These are phyloP conservation scores for Pseudotulostoma volvatum DNA, from an alignment of 495 filamentous ascomycete species.

Conservation along the genomic window DNA sequence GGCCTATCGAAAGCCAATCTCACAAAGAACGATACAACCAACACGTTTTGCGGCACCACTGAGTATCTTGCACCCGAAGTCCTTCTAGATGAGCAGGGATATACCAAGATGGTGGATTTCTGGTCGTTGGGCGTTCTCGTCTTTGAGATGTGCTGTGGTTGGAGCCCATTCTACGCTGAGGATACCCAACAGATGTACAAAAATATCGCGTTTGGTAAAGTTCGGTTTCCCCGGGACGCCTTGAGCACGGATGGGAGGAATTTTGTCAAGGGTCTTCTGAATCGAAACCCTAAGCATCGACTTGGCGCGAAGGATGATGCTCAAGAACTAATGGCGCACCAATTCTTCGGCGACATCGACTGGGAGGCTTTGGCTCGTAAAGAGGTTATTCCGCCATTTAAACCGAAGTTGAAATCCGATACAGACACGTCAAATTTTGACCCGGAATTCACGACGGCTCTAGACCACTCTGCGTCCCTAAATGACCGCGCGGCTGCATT, in stretches of 20 bases:
- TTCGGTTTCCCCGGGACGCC: conserved; percentile 88
- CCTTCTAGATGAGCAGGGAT: conserved; percentile 87
- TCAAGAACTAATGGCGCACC: conserved; percentile 83
- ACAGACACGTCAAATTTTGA: conserved; percentile 97
- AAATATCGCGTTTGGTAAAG: conserved; percentile 98
- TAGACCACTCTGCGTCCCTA: conserved; percentile 66
- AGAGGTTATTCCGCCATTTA: conserved; percentile 91
- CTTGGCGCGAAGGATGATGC: conserved; percentile 83
- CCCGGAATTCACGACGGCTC: conserved; percentile 91
- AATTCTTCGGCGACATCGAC: conserved; percentile 88
- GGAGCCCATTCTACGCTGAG: conserved; percentile 97
- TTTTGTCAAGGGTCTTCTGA: conserved; percentile 93
- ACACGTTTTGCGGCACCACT: conserved; percentile 96
- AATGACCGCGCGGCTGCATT: conserved; percentile 73
- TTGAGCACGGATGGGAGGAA: conserved; percentile 86
- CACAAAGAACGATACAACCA: conserved; percentile 89
- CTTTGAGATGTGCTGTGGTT: conserved; percentile 99
- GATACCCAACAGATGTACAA: conserved; percentile 99
- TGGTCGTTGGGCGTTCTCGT: conserved; percentile 97
- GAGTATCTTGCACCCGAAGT: conserved; percentile 96
- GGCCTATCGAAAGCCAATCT: conserved; percentile 95
- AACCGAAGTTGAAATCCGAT: conserved; percentile 87
- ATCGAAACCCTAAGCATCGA: conserved; percentile 91
- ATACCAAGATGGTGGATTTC: conserved; percentile 99
- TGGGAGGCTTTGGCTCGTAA: conserved; percentile 79